phyloP scores from a whole-genome alignment of 768 basidiomycete species.

The Daedaleopsis sinensis region DNA sequence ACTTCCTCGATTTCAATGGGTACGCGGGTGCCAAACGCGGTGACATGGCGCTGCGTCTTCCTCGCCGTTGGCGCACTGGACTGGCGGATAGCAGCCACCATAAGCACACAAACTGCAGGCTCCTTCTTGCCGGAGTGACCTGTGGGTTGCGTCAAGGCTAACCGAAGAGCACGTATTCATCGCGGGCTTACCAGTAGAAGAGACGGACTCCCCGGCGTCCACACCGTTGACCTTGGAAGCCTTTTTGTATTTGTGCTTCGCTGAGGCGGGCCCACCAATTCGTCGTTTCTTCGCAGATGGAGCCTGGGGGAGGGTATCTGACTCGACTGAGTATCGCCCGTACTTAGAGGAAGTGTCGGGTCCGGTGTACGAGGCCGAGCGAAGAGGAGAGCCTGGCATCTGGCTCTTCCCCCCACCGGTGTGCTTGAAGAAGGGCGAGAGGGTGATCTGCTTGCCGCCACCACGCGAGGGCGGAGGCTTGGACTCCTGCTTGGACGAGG shows the following conservation, averaged over 20 bases:
- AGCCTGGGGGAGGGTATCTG: conserved; percentile 10
- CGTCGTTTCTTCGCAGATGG: conserved; percentile 15
- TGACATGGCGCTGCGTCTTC: conserved; percentile 54
- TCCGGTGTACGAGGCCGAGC: conserved; percentile 13
- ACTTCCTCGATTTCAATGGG: conserved; percentile 48
- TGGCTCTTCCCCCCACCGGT: conserved; percentile 17
- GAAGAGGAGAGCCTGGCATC: conserved; percentile 6
- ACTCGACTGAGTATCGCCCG: conserved; percentile 13
- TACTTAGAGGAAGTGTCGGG: conserved; percentile 3
- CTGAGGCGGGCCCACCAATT: not conserved
- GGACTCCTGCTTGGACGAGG: not conserved
- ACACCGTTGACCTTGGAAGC: conserved; percentile 3
- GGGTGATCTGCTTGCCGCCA: conserved; percentile 22
- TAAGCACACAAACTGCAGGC: conserved; percentile 35
- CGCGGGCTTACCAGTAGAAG: conserved; percentile 10
- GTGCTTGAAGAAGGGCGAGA: conserved; percentile 20
- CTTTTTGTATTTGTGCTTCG: conserved; percentile 9
- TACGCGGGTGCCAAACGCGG: conserved; percentile 65
- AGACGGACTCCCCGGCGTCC: conserved; percentile 11
- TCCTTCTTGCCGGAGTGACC: conserved; percentile 18
- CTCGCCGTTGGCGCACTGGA: conserved; percentile 46
- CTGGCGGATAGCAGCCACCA: conserved; percentile 55
- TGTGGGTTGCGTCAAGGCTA: conserved; percentile 6
- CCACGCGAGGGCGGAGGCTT: conserved; percentile 10
- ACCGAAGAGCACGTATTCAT: not conserved